Percentiles rank a stretch among this genome's conserved stretches.
phyloP scores from a whole-genome alignment of 495 filamentous ascomycete species.

The Hypomontagnella submonticulosa region DNA sequence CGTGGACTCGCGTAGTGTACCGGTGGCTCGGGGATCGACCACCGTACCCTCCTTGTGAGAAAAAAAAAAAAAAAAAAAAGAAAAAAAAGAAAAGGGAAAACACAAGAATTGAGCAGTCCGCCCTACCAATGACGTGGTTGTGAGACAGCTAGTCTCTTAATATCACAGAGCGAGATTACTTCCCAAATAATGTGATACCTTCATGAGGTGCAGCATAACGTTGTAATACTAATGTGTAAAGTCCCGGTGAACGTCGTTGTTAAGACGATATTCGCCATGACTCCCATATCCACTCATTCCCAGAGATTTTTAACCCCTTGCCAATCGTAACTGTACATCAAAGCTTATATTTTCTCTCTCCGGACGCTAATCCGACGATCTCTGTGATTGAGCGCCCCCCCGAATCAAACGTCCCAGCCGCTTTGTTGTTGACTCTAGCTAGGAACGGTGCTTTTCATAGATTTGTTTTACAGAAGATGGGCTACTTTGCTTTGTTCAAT shows the following conservation, averaged over 20 bases:
- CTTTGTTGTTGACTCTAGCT: not conserved
- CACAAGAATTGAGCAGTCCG: conserved; percentile 7
- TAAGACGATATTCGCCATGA: conserved; percentile 6
- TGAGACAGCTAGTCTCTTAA: conserved; percentile 22
- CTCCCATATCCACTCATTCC: conserved; percentile 8
- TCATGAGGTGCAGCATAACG: conserved; percentile 11
- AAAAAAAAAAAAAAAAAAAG: conserved; percentile 1
- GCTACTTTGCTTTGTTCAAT: conserved; percentile 4
- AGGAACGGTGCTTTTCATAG: conserved; percentile 2
- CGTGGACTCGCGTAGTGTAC: conserved; percentile 37
- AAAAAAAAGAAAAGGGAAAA: no score
- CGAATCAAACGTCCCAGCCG: not conserved
- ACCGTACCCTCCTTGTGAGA: conserved; percentile 19
- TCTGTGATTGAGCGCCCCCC: conserved; percentile 15
- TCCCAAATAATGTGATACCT: conserved; percentile 18
- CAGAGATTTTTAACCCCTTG: conserved; percentile 24
- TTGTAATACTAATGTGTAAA: conserved; percentile 6
- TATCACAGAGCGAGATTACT: conserved; percentile 31
- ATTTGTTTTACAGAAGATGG: conserved; percentile 2
- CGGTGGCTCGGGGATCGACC: conserved; percentile 28
- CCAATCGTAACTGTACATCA: conserved; percentile 34
- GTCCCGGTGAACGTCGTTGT: conserved; percentile 1
- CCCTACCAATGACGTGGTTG: conserved; percentile 37
- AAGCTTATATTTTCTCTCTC: conserved; percentile 35
- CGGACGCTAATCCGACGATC: conserved; percentile 29